These are phyloP conservation scores for Trichoderma brevicompactum DNA, from an alignment of 2,329 filamentous ascomycete genomes.

Conservation along the genomic window DNA sequence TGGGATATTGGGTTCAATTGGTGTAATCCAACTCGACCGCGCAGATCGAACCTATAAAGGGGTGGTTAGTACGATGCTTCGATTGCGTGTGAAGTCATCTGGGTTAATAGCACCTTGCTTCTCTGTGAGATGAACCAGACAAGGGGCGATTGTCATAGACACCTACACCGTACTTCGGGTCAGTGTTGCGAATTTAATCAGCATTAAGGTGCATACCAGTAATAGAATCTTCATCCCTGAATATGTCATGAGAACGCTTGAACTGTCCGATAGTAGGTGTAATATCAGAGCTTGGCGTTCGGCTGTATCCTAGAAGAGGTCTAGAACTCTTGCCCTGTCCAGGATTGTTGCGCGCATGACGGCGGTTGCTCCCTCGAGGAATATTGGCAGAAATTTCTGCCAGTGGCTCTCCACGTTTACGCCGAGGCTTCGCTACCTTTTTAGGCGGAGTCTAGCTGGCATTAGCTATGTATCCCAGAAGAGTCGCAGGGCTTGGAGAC, in stretches of 20 bases:
- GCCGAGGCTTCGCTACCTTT: slow-evolving; percentile 39
- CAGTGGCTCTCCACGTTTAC: slow-evolving; percentile 41
- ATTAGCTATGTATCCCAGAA: background rate
- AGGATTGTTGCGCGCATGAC: slow-evolving; percentile 33
- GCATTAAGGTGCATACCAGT: slow-evolving; percentile 34
- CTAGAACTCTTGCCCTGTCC: slow-evolving; percentile 33
- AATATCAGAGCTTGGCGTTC: slow-evolving; percentile 30
- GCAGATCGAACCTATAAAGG: slow-evolving; percentile 40
- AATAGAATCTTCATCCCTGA: slow-evolving; percentile 38
- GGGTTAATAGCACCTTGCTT: slow-evolving; percentile 35
- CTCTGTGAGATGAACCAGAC: slow-evolving; percentile 32
- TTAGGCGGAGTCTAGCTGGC: slow-evolving; percentile 37
- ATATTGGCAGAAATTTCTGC: slow-evolving; percentile 44
- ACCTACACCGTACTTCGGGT: slow-evolving; percentile 33
- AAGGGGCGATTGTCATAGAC: slow-evolving; percentile 35
- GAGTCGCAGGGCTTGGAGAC: slow-evolving; percentile 30
- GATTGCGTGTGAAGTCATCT: background rate
- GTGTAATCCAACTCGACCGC: slow-evolving; percentile 42
- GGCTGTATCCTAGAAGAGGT: slow-evolving; percentile 31
- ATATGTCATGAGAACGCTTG: slow-evolving; percentile 39
- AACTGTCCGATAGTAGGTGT: slow-evolving; percentile 32
- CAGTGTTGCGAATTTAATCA: slow-evolving; percentile 27
- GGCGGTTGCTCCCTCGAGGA: slow-evolving; percentile 37
- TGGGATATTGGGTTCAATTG: slow-evolving; percentile 46
- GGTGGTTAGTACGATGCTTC: background rate